Conservation (phyloP, 2,329 filamentous ascomycete species). For the Xylariaceae sp. region DNA sequence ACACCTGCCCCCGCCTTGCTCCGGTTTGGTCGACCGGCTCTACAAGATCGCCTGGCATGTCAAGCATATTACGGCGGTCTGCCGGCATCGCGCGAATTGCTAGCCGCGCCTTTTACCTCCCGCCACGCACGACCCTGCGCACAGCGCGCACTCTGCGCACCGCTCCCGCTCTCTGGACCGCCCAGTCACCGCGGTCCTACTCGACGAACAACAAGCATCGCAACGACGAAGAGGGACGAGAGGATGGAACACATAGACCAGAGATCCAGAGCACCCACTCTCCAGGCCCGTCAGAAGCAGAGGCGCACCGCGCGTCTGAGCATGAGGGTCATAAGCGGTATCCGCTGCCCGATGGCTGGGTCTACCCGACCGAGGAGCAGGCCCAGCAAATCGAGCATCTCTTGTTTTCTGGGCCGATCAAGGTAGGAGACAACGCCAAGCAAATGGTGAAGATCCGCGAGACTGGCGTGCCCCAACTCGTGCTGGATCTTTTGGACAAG, state of each 20-base stretch:
- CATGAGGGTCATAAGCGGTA: constrained; percentile 5
- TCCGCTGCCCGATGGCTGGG: constrained; percentile 30
- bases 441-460: background rate
- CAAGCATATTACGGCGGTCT: constrained; percentile 32
- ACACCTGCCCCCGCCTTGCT: constrained; percentile 16
- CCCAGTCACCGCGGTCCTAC: constrained; percentile 25
- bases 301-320: constrained; percentile 11
- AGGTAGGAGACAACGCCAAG: background rate
- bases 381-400: constrained; percentile 4
- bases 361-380: constrained; percentile 25
- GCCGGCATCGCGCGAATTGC: constrained; percentile 28
- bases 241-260: constrained; percentile 16
- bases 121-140: constrained; percentile 26
- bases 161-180: constrained; percentile 24
- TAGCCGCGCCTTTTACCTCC: constrained; percentile 22
- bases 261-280: constrained; percentile 28
- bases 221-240: constrained; percentile 12
- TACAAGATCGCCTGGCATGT: constrained; percentile 30
- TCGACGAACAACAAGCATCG: constrained; percentile 23
- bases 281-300: constrained; percentile 27
- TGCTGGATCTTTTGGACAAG: constrained; percentile 1
- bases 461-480: constrained; percentile 5
- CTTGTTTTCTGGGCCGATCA: background rate
- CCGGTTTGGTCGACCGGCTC: constrained; percentile 19
- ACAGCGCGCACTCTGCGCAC: constrained; percentile 24